phyloP scores from a whole-genome alignment of 1,284 basidiomycete genomes.

The Fomitopsis schrenkii region DNA sequence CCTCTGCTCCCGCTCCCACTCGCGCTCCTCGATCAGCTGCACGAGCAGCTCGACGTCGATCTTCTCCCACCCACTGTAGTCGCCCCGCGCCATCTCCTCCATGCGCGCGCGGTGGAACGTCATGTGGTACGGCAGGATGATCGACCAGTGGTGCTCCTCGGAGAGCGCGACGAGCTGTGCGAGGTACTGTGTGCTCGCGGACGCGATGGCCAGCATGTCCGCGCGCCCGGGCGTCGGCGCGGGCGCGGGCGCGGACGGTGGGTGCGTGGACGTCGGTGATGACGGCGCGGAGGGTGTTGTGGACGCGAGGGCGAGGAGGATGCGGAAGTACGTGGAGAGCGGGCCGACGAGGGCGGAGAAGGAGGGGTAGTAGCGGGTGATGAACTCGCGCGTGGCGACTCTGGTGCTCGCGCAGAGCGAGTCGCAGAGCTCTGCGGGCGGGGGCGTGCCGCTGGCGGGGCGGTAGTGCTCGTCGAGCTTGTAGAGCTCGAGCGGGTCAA shows the following conservation, averaged over 20 bases:
- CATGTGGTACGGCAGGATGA: conserved; percentile 12
- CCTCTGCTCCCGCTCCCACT: background rate
- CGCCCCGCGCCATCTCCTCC: conserved; percentile 7
- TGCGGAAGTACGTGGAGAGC: conserved; percentile 12
- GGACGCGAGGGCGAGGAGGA: conserved; percentile 7
- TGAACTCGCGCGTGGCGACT: conserved; percentile 1
- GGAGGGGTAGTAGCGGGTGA: conserved; percentile 7
- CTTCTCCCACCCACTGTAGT: conserved; percentile 5
- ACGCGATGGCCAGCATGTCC: conserved; percentile 1
- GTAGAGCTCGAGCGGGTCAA: conserved; percentile 9
- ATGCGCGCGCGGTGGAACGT: conserved; percentile 7
- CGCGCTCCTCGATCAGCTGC: conserved; percentile 3
- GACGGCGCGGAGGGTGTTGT: background rate
- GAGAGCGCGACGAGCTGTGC: conserved; percentile 5
- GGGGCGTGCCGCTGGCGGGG: background rate
- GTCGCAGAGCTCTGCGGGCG: background rate
- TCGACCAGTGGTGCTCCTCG: conserved; percentile 10
- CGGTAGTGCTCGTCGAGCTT: conserved; percentile 7
- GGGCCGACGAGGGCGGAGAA: conserved; percentile 8
- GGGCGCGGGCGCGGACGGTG: background rate
- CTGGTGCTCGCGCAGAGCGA: background rate
- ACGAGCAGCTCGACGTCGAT: conserved; percentile 8
- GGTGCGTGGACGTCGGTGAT: background rate
- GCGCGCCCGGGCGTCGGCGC: background rate
- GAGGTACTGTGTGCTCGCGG: conserved; percentile 8